phyloP scores from a whole-genome alignment of 1,139 yeast species.

The Suhomyces choctaworum region DNA sequence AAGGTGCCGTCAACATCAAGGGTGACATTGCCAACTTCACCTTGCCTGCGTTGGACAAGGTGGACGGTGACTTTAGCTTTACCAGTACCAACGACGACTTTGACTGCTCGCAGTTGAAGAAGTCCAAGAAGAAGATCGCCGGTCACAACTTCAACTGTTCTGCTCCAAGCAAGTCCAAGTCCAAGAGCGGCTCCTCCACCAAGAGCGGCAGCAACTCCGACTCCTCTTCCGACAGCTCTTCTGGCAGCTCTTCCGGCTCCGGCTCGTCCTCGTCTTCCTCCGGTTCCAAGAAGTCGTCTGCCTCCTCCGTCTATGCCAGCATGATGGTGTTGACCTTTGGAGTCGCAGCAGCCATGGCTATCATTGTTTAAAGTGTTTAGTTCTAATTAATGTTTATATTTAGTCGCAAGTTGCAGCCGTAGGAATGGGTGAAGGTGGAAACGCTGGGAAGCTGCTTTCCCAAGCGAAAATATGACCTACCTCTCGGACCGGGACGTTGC shows the following conservation, averaged over 20 bases:
- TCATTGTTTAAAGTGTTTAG: slow-evolving; percentile 17
- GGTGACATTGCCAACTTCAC: slow-evolving; percentile 45
- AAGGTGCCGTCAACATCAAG: slow-evolving; percentile 45
- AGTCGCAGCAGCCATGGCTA: slow-evolving; percentile 25
- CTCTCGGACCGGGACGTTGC: too few relatives aligned
- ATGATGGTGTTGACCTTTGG: slow-evolving; percentile 18
- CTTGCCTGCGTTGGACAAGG: slow-evolving; percentile 38
- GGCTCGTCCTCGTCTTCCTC: slow-evolving; percentile 9
- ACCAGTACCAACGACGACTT: slow-evolving; percentile 40
- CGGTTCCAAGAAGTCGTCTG: slow-evolving; percentile 21
- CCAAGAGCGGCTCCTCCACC: slow-evolving; percentile 11
- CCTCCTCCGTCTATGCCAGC: slow-evolving; percentile 13
- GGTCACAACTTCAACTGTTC: slow-evolving; percentile 50
- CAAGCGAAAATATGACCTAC: too few relatives aligned
- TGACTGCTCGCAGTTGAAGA: slow-evolving; percentile 39
- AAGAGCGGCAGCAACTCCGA: slow-evolving; percentile 16
- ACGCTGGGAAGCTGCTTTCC: too few relatives aligned
- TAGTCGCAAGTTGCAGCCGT: too few relatives aligned
- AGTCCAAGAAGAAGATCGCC: slow-evolving; percentile 35
- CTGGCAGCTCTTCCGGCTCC: slow-evolving; percentile 9
- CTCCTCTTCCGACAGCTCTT: slow-evolving; percentile 17
- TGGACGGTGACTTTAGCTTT: slow-evolving; percentile 47
- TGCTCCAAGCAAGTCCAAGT: slow-evolving; percentile 27
- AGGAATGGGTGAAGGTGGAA: too few relatives aligned
- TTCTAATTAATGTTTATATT: slow-evolving; percentile 2